These are phyloP conservation scores for Globisporangium recalcitrans DNA, from an alignment of 352 stramenopile genomes.

Conservation along the genomic window DNA sequence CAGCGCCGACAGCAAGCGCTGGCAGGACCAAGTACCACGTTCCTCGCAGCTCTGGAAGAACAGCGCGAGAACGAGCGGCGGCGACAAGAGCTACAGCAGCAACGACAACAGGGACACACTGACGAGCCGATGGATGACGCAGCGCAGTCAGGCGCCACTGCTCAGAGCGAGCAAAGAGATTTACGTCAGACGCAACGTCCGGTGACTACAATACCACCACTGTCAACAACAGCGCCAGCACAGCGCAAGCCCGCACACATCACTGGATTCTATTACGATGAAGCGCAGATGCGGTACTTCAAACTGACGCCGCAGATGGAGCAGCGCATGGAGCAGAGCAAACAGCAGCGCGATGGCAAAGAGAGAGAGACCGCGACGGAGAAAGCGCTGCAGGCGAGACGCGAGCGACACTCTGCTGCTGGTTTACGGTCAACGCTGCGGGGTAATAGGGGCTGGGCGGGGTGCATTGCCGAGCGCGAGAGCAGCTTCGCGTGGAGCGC, in stretches of 20 bases:
- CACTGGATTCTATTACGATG: constrained; percentile 59
- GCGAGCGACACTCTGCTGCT: background rate
- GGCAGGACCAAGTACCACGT: constrained; percentile 25
- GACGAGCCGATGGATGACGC: background rate
- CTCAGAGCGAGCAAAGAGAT: background rate
- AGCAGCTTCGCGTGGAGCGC: constrained; percentile 30
- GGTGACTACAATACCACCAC: background rate
- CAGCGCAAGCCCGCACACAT: constrained; percentile 19
- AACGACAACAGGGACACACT: background rate
- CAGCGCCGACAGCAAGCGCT: background rate
- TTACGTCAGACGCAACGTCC: background rate
- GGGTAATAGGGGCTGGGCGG: constrained; percentile 16
- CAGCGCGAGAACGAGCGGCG: constrained; percentile 43
- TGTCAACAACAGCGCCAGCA: background rate
- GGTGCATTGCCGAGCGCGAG: constrained; percentile 30
- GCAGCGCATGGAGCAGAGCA: constrained; percentile 13
- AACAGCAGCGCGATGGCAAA: constrained; percentile 9
- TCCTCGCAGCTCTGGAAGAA: constrained; percentile 55
- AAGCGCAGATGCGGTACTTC: constrained; percentile 47
- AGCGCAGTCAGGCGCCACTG: background rate
- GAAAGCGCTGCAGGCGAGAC: background rate
- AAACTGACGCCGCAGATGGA: constrained; percentile 27
- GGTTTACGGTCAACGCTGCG: background rate
- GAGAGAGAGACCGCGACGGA: background rate
- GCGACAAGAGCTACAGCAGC: constrained; percentile 4